Evolutionary conservation across 805 yeast genomes (phyloP).

Genomic region (Suhomyces xylopsoci): DNA sequence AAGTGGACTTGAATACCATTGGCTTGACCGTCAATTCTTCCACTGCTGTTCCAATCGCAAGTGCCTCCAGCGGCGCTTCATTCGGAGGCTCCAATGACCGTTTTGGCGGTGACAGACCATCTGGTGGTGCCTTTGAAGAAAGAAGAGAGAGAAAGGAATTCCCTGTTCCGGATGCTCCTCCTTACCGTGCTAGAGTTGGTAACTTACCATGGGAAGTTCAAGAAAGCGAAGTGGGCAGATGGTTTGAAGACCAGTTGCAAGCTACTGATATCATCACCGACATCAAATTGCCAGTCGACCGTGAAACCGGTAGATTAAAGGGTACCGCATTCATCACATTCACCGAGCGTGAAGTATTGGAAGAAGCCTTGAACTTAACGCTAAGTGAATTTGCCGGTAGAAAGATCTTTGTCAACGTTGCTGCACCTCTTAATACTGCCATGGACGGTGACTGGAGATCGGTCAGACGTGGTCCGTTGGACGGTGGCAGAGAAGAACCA

Average conservation of each 20-base stretch:
- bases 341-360: constrained; percentile 42
- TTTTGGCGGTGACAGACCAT: constrained; percentile 24
- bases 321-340: constrained; percentile 58
- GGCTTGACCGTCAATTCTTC: constrained; percentile 44
- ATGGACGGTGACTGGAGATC: constrained; percentile 44
- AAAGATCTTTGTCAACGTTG: constrained; percentile 53
- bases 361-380: constrained; percentile 49
- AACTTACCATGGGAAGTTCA: constrained; percentile 80
- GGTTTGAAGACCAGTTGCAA: constrained; percentile 58
- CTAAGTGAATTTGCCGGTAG: constrained; percentile 46
- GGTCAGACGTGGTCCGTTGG: constrained; percentile 4
- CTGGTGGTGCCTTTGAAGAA: constrained; percentile 28
- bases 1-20: constrained; percentile 65
- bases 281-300: constrained; percentile 72
- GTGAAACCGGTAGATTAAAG: constrained; percentile 56
- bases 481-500: constrained; percentile 31
- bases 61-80: constrained; percentile 7
- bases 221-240: constrained; percentile 61
- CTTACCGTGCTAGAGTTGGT: constrained; percentile 84
- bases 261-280: constrained; percentile 52
- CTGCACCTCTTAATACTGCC: constrained; percentile 52
- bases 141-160: constrained; percentile 60
- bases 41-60: constrained; percentile 17
- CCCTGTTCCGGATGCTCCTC: constrained; percentile 89
- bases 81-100: constrained; percentile 17